Evolutionary conservation across 371 early-diverging fungal genomes (phyloP), one percentile per base, ranked within the genome.

Genomic region (Mortierella sp.): DNA sequence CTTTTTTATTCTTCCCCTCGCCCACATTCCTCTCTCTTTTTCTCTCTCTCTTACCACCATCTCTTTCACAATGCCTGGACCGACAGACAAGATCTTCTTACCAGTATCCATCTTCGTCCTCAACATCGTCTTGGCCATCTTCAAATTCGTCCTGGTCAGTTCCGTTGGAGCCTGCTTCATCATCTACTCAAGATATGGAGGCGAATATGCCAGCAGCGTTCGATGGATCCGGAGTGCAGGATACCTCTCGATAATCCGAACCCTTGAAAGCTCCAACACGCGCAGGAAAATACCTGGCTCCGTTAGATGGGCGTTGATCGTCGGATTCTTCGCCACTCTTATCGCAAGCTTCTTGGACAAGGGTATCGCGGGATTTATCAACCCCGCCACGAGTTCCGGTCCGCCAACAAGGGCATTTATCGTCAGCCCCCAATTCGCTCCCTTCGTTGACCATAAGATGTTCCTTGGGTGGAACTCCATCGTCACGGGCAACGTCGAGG

Each of bases 161-260:
- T 34, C 58, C 26, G 9, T 65, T 6, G 54, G 54, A 1, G 43
- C 65, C 5, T 0, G 30, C 8, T 45, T 66, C 23, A n/a, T 60
- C 4, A 34, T 66, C 26, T 66, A 66, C 42, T 66, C 67, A 3
- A 39, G 54, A 19, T 48, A 24, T 16, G 55, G 60, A 16, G 67
- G 54, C 18, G 26, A 47, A 18, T 54, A 66, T 30, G 59, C 59
- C 12, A 53, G 59, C 50, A 54, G 54, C 23, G 49, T 66, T 28
- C 59, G 67, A 21, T 66, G 67, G 67, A 48, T 23, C 3, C 60
- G 39, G 1, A 54, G 59, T 28, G 53, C 41, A 9, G 67, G 67
- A 24, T 54, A 54, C 23, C 0, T 39, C 0, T 59, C 58, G 55
- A 66, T 66, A 60, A 0, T 48, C 1, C 39, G 0, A 0, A 19